Percentiles rank a stretch among this genome's conserved stretches.
These are phyloP conservation scores for Isabelozyma gotoi DNA, from an alignment of 805 yeast species.

Conservation along the genomic window DNA sequence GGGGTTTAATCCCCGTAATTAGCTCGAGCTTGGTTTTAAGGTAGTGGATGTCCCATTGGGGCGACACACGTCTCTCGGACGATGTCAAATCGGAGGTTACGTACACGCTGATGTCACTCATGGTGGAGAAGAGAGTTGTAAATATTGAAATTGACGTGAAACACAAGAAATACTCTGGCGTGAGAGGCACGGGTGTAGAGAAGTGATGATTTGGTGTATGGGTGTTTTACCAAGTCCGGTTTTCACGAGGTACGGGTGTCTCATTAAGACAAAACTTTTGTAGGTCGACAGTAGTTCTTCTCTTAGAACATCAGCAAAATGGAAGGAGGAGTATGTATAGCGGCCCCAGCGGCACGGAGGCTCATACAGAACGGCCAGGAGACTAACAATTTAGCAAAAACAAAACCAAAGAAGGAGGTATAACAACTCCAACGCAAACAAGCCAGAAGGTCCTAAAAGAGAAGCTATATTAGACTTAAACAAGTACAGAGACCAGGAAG, in stretches of 20 bases:
- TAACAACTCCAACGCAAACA: conserved; percentile 9
- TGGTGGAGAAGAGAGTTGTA: conserved; percentile 5
- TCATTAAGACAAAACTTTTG: no score
- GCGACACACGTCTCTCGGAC: conserved; percentile 66
- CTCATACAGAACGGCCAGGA: not conserved
- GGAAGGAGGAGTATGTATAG: not conserved
- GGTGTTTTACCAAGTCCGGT: not conserved
- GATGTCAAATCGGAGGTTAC: conserved; percentile 66
- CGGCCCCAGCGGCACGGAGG: not conserved
- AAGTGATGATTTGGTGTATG: no score
- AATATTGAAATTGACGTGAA: not conserved
- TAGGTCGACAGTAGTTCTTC: not conserved
- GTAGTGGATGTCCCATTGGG: conserved; percentile 56
- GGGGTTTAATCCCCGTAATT: conserved; percentile 73
- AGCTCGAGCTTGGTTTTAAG: conserved; percentile 58
- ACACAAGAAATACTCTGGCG: not conserved
- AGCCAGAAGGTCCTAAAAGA: conserved; percentile 76
- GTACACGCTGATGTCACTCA: conserved; percentile 50
- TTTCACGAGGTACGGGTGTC: no score
- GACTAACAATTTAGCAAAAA: not conserved
- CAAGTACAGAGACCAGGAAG: conserved; percentile 68
- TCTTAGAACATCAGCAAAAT: not conserved
- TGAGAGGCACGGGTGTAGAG: no score
- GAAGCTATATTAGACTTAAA: conserved; percentile 85
- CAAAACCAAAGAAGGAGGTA: conserved; percentile 10